Evolutionary conservation across 306 rosid species (phyloP).

Genomic region (Cyamopsis tetragonoloba): DNA sequence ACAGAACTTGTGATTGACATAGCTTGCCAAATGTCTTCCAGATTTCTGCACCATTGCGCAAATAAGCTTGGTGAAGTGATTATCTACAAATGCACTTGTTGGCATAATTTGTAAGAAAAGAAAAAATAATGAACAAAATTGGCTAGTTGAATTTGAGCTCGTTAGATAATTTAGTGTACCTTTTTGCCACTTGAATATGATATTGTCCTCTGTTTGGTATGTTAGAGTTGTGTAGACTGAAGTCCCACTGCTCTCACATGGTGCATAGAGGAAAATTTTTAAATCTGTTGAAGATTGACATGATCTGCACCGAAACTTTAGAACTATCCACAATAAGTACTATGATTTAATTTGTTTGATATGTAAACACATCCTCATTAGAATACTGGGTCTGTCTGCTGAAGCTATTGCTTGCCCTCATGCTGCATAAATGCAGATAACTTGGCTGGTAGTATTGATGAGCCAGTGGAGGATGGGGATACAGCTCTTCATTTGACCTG

Average conservation of each 20-base stretch:
- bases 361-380: background rate
- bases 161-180: background rate
- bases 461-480: slow-evolving; percentile 95
- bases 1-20: too few species aligned
- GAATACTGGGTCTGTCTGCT: slow-evolving; percentile 9
- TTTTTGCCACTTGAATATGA: background rate
- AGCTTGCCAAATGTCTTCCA: background rate
- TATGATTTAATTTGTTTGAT: background rate
- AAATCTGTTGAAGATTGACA: background rate
- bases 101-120: background rate
- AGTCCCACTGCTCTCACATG: too few species aligned
- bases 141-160: background rate
- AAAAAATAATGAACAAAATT: background rate
- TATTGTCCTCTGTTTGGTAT: background rate
- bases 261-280: background rate
- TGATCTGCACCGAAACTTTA: background rate
- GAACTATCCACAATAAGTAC: background rate
- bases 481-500: slow-evolving; percentile 83
- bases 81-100: background rate
- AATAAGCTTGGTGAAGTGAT: background rate
- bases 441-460: slow-evolving; percentile 73
- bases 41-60: background rate
- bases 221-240: too few species aligned
- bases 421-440: slow-evolving; percentile 45
- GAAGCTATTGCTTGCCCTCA: background rate